These are phyloP conservation scores for Hygrophila difformis DNA, from an alignment of 257 asterid genomes.

Conservation along the genomic window DNA sequence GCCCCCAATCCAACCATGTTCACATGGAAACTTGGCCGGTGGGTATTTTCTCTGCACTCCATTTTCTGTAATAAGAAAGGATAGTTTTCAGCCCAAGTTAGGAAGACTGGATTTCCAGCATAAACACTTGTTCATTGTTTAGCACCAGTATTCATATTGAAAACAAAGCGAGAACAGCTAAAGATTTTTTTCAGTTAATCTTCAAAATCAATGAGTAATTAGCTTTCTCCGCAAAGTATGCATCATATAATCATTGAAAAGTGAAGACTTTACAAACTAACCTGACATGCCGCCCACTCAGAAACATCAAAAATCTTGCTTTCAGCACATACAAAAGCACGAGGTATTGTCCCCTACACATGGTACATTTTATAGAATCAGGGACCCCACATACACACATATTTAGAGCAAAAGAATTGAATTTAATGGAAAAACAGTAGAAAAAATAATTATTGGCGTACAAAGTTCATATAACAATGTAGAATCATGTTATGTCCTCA, in stretches of 20 bases:
- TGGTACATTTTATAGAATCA: too few relatives aligned
- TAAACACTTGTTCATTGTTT: too few relatives aligned
- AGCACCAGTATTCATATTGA: not conserved
- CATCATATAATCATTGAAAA: not conserved
- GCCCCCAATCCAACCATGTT: constrained; percentile 95
- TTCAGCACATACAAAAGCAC: constrained; percentile 98
- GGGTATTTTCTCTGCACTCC: constrained; percentile 94
- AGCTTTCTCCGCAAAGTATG: too few relatives aligned
- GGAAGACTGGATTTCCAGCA: not conserved
- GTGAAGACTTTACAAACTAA: constrained; percentile 19
- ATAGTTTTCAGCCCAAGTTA: not conserved
- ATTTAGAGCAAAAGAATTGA: too few relatives aligned
- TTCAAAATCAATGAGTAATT: too few relatives aligned
- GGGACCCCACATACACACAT: too few relatives aligned
- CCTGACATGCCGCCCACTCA: constrained; percentile 99
- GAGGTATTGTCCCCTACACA: constrained; percentile 83
- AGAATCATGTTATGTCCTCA: too few relatives aligned
- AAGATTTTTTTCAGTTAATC: too few relatives aligned
- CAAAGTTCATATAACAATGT: too few relatives aligned
- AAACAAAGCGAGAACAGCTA: too few relatives aligned
- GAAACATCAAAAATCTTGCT: constrained; percentile 93
- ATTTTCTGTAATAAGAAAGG: constrained; percentile 53
- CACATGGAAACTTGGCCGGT: constrained; percentile 94
- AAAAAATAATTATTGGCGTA: too few relatives aligned
- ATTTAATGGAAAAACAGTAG: too few relatives aligned